Evolutionary conservation across 257 asterid genomes (phyloP).

Genomic region (Plantago major): DNA sequence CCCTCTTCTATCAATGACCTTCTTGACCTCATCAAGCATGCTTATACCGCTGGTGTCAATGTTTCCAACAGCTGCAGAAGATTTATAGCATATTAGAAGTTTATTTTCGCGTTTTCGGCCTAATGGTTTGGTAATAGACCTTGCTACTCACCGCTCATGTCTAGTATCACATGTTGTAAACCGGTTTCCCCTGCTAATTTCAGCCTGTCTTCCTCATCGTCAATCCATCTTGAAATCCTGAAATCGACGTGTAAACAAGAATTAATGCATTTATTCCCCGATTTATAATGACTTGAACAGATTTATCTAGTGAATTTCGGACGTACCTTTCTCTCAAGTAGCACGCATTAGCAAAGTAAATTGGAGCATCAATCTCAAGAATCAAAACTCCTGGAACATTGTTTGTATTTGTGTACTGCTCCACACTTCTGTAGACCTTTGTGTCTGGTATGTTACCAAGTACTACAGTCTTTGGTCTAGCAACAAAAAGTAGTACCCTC

Average conservation of each 20-base stretch:
- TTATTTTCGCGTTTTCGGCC: neutral
- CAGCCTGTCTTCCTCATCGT: constrained; percentile 77
- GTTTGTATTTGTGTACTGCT: constrained; percentile 61
- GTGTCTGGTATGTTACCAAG: constrained; percentile 86
- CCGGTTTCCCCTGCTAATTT: constrained; percentile 47
- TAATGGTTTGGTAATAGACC: neutral
- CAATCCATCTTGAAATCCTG: constrained; percentile 86
- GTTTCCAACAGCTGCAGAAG: constrained; percentile 76
- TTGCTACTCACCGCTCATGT: constrained; percentile 67
- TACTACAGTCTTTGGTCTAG: constrained; percentile 74
- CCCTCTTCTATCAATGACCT: constrained; percentile 69
- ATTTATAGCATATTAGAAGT: neutral
- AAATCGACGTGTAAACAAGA: neutral
- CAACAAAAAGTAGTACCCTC: constrained; percentile 71
- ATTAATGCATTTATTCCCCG: neutral
- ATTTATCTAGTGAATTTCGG: neutral
- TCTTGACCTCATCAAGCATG: constrained; percentile 84
- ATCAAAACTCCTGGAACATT: constrained; percentile 66
- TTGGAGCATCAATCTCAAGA: constrained; percentile 85
- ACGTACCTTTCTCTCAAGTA: constrained; percentile 89
- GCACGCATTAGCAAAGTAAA: constrained; percentile 83
- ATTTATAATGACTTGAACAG: neutral
- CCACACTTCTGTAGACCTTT: constrained; percentile 62
- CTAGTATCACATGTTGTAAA: constrained; percentile 62
- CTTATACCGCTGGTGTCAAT: constrained; percentile 94